Base-by-base conservation (phyloP, 1,139 yeast species). In the Candida mesenterica region DNA sequence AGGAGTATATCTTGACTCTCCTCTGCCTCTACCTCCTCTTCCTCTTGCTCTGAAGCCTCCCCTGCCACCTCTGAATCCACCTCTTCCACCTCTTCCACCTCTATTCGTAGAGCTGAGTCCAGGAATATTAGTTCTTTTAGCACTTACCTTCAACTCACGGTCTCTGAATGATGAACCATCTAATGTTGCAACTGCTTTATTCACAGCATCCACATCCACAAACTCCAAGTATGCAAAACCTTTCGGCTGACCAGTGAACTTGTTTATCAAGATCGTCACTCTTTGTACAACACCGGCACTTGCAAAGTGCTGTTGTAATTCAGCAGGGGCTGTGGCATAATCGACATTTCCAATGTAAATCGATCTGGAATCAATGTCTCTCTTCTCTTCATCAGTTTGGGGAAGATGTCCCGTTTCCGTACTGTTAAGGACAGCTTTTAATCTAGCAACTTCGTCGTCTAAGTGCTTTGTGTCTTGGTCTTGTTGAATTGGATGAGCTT, bases 301-400 rank as follows among this genome's bases (percentile, higher is more conserved):
- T 34, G 78, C 74, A 59, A 90, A 88, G 48, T 82, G 86, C 36
- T 82, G 79, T 55, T 88, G 94, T 27, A 90, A 68, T 50, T 85
- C 92, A 43, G 82, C 79, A 7, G 96, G 95, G 3, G 90, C 77
- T 3, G 90, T 65, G 9, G 77, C 82, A 50, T 82, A 82, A 51
- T 87, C 95, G 16, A 90, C 94, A 52, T 88, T 88, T 14, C 96
- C 95, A 15, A 90, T 87, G 57, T 84, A 90, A 17, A 90, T 73
- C 2, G 95, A 84, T 41, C 94, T 74, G 3, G 87, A 73, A 57
- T 90, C 97, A 17, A 65, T 55, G 34, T 71, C 77, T 39, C 62
- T 52, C 44, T 62, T 72, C 31, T 60, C 67, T 30, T 58, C 63
- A 30, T 61, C 67, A 4, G 53, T 42, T 30, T 43, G 51, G 3